Evolutionary conservation across 257 asterid genomes (phyloP).

Genomic region (Avicennia marina): DNA sequence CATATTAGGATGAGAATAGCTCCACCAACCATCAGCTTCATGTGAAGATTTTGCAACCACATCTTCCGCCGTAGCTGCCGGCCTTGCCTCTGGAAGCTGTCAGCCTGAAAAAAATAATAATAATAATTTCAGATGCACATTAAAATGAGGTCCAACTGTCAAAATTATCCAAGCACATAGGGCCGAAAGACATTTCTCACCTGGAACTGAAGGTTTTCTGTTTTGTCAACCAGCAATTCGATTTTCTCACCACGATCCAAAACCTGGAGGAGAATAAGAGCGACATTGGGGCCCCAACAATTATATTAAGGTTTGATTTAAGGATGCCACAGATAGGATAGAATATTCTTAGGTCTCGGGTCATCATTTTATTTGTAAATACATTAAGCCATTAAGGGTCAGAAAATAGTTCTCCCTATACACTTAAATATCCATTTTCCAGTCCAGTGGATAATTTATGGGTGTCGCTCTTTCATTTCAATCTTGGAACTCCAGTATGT

Average conservation of each 20-base stretch:
- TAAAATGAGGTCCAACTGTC: not conserved
- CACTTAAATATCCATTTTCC: too few relatives aligned
- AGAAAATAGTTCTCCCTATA: too few relatives aligned
- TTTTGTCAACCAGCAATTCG: conserved; percentile 86
- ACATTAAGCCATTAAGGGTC: too few relatives aligned
- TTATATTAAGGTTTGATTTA: too few relatives aligned
- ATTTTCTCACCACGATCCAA: conserved; percentile 98
- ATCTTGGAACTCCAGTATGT: too few relatives aligned
- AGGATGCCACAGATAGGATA: too few relatives aligned
- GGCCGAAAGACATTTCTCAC: conserved; percentile 26
- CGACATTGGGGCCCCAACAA: too few relatives aligned
- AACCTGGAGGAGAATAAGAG: conserved; percentile 44
- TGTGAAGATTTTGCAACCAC: conserved; percentile 93
- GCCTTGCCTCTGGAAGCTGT: conserved; percentile 96
- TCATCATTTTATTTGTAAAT: too few relatives aligned
- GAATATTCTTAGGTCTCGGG: too few relatives aligned
- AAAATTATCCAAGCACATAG: not conserved
- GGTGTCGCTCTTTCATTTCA: too few relatives aligned
- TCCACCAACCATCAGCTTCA: conserved; percentile 77
- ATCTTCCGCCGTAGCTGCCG: conserved; percentile 86
- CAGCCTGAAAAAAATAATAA: conserved; percentile 70
- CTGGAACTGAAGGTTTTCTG: conserved; percentile 98
- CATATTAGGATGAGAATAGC: conserved; percentile 36
- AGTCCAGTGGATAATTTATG: too few relatives aligned
- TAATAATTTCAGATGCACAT: not conserved